Percentiles rank a stretch among this genome's conserved stretches.
phyloP scores from a whole-genome alignment of 495 filamentous ascomycete genomes.

The Aspergillus ellipticus region DNA sequence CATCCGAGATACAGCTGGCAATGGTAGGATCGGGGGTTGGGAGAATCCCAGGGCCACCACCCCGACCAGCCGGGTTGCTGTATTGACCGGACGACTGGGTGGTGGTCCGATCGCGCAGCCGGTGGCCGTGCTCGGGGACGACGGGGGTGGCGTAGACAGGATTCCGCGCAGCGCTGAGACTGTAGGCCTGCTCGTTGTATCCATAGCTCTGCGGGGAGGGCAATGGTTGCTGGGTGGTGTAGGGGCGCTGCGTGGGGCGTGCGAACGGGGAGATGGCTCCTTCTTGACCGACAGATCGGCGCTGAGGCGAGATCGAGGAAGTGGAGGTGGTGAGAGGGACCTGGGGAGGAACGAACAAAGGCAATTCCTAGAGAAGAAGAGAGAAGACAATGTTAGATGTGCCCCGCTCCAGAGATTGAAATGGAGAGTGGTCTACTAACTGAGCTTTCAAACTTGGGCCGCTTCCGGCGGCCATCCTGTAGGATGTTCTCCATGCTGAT shows the following conservation, averaged over 20 bases:
- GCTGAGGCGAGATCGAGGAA: constrained; percentile 88
- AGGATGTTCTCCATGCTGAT: constrained; percentile 98
- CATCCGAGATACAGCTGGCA: constrained; percentile 91
- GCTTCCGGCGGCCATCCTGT: constrained; percentile 90
- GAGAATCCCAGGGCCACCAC: constrained; percentile 56
- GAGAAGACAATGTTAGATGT: constrained; percentile 13
- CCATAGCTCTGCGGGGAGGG: constrained; percentile 77
- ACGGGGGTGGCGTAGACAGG: constrained; percentile 51
- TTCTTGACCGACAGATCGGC: constrained; percentile 61
- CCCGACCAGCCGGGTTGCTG: constrained; percentile 37
- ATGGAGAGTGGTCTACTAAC: no score
- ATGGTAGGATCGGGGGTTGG: constrained; percentile 94
- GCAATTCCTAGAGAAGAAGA: constrained; percentile 67
- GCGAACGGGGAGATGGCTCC: constrained; percentile 63
- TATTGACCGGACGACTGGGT: constrained; percentile 30
- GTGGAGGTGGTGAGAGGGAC: constrained; percentile 84
- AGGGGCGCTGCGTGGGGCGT: constrained; percentile 66
- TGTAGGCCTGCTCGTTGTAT: constrained; percentile 47
- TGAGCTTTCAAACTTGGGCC: constrained; percentile 95
- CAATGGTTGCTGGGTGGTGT: constrained; percentile 65
- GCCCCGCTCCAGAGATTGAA: no score
- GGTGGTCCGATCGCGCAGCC: constrained; percentile 56
- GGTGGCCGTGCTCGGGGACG: constrained; percentile 57
- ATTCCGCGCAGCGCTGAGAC: constrained; percentile 33
- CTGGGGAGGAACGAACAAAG: constrained; percentile 89